phyloP scores from a whole-genome alignment of 176 grass and related monocot species.

The Avena atlantica region DNA sequence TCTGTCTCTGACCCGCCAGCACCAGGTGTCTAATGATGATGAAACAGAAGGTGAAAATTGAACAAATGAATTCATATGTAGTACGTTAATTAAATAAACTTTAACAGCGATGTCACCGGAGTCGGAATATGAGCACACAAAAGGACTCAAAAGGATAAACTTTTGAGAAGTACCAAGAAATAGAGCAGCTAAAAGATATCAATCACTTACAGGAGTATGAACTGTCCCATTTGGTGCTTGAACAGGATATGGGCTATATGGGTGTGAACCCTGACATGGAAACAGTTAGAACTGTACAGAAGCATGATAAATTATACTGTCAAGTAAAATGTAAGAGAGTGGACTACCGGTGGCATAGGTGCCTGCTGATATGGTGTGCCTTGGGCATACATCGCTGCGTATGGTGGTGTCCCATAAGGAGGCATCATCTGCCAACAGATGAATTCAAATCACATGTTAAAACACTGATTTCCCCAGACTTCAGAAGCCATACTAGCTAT shows the following conservation, averaged over 20 bases:
- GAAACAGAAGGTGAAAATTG: constrained; percentile 10
- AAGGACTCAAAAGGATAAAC: not conserved
- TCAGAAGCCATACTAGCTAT: constrained; percentile 23
- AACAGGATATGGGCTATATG: constrained; percentile 58
- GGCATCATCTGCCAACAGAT: constrained; percentile 60
- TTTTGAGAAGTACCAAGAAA: constrained; percentile 16
- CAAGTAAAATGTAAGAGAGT: constrained; percentile 35
- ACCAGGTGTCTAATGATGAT: constrained; percentile 51
- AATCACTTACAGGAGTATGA: constrained; percentile 67
- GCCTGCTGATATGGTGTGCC: constrained; percentile 62
- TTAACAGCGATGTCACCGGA: not conserved
- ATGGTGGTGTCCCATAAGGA: constrained; percentile 63
- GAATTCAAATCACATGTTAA: constrained; percentile 43
- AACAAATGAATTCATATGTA: constrained; percentile 26
- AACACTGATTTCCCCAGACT: constrained; percentile 34
- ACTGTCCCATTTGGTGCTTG: constrained; percentile 60
- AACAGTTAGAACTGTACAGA: not conserved
- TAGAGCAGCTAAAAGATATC: constrained; percentile 23
- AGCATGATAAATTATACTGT: constrained; percentile 30
- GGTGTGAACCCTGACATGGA: constrained; percentile 60
- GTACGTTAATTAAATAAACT: constrained; percentile 24
- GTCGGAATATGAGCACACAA: constrained; percentile 1
- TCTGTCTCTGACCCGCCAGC: constrained; percentile 54
- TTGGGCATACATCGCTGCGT: constrained; percentile 63
- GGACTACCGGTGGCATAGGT: constrained; percentile 55